Evolutionary conservation across 176 grass and related monocot species (phyloP).

Genomic region (Zizania latifolia): DNA sequence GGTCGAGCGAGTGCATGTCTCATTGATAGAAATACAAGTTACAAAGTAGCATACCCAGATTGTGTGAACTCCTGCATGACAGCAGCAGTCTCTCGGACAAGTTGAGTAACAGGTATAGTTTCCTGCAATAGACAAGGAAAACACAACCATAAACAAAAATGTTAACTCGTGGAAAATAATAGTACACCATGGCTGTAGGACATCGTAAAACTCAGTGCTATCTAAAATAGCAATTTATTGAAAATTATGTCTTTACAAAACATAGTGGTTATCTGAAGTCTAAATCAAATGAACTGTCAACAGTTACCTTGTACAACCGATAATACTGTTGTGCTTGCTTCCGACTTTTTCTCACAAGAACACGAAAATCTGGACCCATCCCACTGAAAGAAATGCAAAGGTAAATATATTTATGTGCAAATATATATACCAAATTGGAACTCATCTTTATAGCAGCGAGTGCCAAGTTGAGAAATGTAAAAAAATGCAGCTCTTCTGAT

Average conservation of each 20-base stretch:
- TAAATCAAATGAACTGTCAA: slow-evolving; percentile 10
- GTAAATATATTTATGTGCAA: slow-evolving; percentile 4
- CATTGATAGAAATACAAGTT: neutral
- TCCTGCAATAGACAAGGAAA: slow-evolving; percentile 46
- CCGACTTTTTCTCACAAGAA: slow-evolving; percentile 81
- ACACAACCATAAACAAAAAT: slow-evolving; percentile 10
- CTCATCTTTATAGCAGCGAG: neutral
- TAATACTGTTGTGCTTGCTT: slow-evolving; percentile 86
- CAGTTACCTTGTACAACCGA: slow-evolving; percentile 70
- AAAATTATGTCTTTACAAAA: neutral
- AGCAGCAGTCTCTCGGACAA: slow-evolving; percentile 93
- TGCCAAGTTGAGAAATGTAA: neutral
- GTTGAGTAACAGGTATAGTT: slow-evolving; percentile 85
- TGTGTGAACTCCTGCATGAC: slow-evolving; percentile 99
- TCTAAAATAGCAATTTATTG: slow-evolving; percentile 2
- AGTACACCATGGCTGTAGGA: neutral
- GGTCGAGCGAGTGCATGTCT: neutral
- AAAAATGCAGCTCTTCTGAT: slow-evolving; percentile 5
- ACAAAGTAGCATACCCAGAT: slow-evolving; percentile 58
- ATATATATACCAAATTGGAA: neutral
- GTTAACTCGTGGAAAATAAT: neutral
- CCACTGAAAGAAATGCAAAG: slow-evolving; percentile 51
- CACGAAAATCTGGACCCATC: slow-evolving; percentile 88
- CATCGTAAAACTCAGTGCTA: neutral
- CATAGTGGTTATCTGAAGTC: neutral